A percentile compares a stretch with the other conserved stretches of the same genome.
Conservation (phyloP, 2,329 filamentous ascomycete species). For the Achaetomium macrosporum region DNA sequence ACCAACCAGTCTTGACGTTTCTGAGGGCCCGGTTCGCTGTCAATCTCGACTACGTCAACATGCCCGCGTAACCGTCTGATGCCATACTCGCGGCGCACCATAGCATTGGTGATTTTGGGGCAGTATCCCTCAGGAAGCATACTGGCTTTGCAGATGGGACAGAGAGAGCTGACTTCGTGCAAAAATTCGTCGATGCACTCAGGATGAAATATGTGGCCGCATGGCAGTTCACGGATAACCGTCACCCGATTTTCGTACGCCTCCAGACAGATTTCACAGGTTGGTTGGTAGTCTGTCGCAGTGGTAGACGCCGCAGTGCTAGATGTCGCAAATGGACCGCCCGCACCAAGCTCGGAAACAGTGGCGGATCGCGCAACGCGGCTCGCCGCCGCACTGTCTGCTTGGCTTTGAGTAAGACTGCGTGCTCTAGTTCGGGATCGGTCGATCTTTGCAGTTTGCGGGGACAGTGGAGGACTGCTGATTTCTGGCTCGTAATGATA, state of each 20-base stretch:
- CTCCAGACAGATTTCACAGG: constrained; percentile 85
- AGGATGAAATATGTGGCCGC: constrained; percentile 88
- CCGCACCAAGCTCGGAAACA: constrained; percentile 21
- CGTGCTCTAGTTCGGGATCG: constrained; percentile 5
- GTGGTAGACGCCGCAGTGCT: constrained; percentile 24
- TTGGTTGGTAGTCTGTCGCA: constrained; percentile 64
- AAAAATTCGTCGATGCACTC: constrained; percentile 88
- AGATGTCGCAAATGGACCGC: constrained; percentile 21
- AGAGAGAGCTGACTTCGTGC: constrained; percentile 71
- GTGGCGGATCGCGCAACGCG: constrained; percentile 6
- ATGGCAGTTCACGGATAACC: constrained; percentile 78
- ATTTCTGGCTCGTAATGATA: constrained; percentile 57
- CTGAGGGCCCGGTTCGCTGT: constrained; percentile 20
- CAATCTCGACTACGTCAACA: constrained; percentile 38
- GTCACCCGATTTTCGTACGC: constrained; percentile 65
- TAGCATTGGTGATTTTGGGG: constrained; percentile 71
- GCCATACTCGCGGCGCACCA: constrained; percentile 76
- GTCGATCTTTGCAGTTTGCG: constrained; percentile 29
- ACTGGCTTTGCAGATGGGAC: constrained; percentile 82
- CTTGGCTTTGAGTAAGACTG: constrained; percentile 10
- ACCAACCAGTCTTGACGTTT: constrained; percentile 20
- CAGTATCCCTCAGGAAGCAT: constrained; percentile 66
- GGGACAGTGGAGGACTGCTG: constrained; percentile 33
- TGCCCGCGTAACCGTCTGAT: constrained; percentile 55
- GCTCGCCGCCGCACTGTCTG: constrained; percentile 3